These are phyloP conservation scores for Ajuga chamaepitys DNA, from an alignment of 257 asterid genomes.

Conservation along the genomic window DNA sequence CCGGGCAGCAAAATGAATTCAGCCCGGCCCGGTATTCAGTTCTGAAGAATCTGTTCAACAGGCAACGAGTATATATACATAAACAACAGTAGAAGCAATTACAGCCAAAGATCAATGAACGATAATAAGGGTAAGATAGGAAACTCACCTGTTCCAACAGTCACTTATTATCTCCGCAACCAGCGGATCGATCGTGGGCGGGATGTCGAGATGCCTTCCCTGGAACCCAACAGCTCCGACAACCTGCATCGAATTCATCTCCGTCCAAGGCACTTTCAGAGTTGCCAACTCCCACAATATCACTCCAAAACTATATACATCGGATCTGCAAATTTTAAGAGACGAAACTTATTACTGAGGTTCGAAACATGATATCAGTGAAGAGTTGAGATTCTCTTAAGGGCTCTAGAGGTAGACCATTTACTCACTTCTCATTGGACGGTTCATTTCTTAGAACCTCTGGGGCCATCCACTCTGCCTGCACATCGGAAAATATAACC, in stretches of 20 bases:
- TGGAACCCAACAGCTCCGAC: conserved; percentile 99
- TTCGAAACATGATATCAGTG: neutral
- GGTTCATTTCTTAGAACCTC: conserved; percentile 94
- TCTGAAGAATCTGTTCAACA: too few species aligned
- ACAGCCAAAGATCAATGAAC: too few species aligned
- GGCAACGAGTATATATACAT: too few species aligned
- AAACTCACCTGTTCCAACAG: conserved; percentile 78
- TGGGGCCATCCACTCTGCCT: conserved; percentile 99
- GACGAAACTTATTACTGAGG: conserved; percentile 5
- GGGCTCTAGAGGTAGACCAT: neutral
- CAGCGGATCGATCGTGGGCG: conserved; percentile 56
- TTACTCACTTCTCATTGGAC: conserved; percentile 88
- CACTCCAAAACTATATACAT: conserved; percentile 93
- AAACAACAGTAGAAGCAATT: too few species aligned
- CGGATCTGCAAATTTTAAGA: conserved; percentile 55
- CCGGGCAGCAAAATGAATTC: too few species aligned
- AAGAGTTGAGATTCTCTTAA: neutral
- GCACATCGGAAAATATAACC: conserved; percentile 22
- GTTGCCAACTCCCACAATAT: conserved; percentile 96
- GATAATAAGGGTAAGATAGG: neutral
- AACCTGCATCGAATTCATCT: conserved; percentile 97
- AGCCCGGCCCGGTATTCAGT: too few species aligned
- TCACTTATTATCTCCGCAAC: conserved; percentile 73
- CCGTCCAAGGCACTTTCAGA: conserved; percentile 80
- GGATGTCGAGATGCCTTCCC: conserved; percentile 73